Evolutionary conservation across 2,329 filamentous ascomycete species (phyloP), one percentile per base, ranked within the genome.

Genomic region (Ophiocordyceps camponoti-saundersi): DNA sequence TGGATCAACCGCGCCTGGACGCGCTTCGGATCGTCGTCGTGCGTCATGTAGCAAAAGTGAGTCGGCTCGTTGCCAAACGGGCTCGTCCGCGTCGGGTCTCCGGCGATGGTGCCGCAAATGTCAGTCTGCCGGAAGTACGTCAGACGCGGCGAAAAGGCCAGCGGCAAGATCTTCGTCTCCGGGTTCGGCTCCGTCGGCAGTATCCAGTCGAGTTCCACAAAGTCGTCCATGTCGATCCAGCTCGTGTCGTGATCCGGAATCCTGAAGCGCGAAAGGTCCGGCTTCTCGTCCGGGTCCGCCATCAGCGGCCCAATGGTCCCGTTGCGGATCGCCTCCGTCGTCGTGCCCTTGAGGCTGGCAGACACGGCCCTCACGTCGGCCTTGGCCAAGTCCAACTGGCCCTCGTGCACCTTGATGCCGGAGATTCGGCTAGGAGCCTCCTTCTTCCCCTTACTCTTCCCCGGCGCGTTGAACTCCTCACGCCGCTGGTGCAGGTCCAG

Each of bases 161-260:
- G 73, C 0, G 93, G 93, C 47, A 98, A 65, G 43, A 98, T 98
- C 61, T 92, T 89, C 1, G 90, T 96, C 53, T 93, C 83, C 1
- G 90, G 89, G 53, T 95, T 93, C 30, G 83, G 79, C 58, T 94
- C 86, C 15, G 86, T 83, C 0, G 90, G 90, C 22, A 95, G 66
- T 47, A 95, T 89, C 90, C 90, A 96, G 60, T 95, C 93, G 21
- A 98, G 69, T 61, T 98, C 92, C 29, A 98, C 89, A 63, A 98
- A 98, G 60, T 98, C 92, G 59, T 98, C 92, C 88, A 98, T 96
- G 58, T 98, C 92, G 51, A 98, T 89, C 92, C 92, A 98, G 47
- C 82, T 88, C 54, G 88, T 80, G 57, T 98, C 92, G 47, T 93
- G 85, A 60, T 98, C 92, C 0, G 92, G 90, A 45, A 98, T 98